Conservation (phyloP, 306 rosid genomes). For the Sesbania bispinosa region DNA sequence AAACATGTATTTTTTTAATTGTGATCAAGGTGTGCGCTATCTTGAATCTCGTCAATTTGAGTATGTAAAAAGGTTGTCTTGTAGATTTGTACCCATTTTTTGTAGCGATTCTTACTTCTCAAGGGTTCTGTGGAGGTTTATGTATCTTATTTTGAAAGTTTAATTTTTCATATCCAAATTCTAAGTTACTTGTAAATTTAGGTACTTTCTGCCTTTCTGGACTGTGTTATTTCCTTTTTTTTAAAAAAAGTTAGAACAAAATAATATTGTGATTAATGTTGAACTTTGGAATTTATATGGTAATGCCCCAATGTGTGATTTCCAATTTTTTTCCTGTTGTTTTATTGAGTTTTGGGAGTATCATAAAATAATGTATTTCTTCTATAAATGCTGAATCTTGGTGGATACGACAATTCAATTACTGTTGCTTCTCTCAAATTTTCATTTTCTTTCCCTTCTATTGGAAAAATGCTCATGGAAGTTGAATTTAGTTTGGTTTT, state of each 20-base stretch:
- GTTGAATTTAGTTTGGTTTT: background rate
- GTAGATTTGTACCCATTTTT: background rate
- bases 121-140: background rate
- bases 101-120: background rate
- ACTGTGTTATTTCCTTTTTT: background rate
- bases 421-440: background rate
- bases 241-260: background rate
- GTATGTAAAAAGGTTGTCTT: background rate
- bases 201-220: background rate
- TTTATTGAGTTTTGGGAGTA: background rate
- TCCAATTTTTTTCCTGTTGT: too few species aligned
- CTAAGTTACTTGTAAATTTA: background rate
- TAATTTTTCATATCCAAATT: background rate
- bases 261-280: background rate
- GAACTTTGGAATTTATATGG: background rate
- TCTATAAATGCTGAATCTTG: background rate
- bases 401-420: background rate
- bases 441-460: background rate
- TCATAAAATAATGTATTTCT: background rate
- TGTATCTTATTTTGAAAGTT: background rate
- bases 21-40: constrained; percentile 4
- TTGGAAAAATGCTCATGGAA: background rate
- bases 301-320: background rate
- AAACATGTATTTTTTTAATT: background rate
- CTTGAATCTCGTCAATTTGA: background rate